Conservation (phyloP, 495 filamentous ascomycete species). For the Bombardia bombarda region DNA sequence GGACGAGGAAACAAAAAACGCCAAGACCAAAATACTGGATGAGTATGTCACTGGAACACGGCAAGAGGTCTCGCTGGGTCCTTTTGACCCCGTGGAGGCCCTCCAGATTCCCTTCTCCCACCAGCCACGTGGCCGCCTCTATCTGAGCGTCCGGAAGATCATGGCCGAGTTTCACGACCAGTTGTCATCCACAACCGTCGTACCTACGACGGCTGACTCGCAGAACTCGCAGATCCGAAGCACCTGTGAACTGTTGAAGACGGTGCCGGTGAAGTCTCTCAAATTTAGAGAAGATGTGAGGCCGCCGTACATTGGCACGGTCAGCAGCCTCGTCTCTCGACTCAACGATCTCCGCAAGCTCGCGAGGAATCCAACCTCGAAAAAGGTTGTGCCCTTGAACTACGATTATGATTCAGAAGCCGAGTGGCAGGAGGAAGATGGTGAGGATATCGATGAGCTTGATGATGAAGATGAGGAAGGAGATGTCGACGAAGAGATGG, state of each 20-base stretch:
- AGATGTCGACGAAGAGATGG: slow-evolving; percentile 59
- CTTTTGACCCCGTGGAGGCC: slow-evolving; percentile 48
- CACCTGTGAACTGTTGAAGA: slow-evolving; percentile 45
- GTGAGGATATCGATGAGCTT: slow-evolving; percentile 53
- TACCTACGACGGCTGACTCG: slow-evolving; percentile 33
- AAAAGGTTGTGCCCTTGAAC: slow-evolving; percentile 57
- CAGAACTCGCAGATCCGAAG: slow-evolving; percentile 37
- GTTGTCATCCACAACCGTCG: slow-evolving; percentile 9
- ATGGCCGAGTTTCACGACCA: slow-evolving; percentile 35
- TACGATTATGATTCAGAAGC: slow-evolving; percentile 97
- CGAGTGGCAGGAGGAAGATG: slow-evolving; percentile 62
- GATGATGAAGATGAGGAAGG: slow-evolving; percentile 69
- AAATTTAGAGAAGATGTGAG: slow-evolving; percentile 81
- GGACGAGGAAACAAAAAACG: slow-evolving; percentile 47
- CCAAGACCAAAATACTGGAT: slow-evolving; percentile 43
- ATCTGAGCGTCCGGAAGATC: slow-evolving; percentile 56
- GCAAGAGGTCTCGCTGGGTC: slow-evolving; percentile 17
- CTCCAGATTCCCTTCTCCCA: slow-evolving; percentile 47
- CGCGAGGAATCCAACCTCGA: slow-evolving; percentile 61
- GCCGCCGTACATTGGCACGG: slow-evolving; percentile 84
- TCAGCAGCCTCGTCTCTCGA: slow-evolving; percentile 48
- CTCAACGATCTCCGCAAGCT: slow-evolving; percentile 41
- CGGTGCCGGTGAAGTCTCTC: slow-evolving; percentile 67
- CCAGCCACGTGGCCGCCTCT: slow-evolving; percentile 42
- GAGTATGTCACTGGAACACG: slow-evolving; percentile 32